Evolutionary conservation across 2,329 filamentous ascomycete species (phyloP), one percentile per base, ranked within the genome.

Genomic region (Cercospora beticola): DNA sequence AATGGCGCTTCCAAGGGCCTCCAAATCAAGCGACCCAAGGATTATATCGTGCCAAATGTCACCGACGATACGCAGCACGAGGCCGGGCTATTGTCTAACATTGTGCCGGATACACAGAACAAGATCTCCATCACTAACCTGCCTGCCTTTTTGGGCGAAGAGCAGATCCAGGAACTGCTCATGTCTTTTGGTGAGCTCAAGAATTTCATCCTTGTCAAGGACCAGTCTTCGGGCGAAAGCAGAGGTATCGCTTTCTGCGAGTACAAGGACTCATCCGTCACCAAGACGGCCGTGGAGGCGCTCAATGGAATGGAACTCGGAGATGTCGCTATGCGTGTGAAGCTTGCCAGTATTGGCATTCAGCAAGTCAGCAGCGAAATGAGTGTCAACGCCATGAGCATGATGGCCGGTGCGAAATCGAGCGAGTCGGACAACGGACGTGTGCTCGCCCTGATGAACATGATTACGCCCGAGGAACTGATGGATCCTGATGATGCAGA

Each of bases 171-270:
- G 49, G 95, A 98, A 82, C 87, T 99, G 21, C 85, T 99, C 6
- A 90, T 91, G 31, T 90, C 93, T 0, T 98, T 99, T 80, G 95
- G 95, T 71, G 92, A 94, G 78, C 87, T 98, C 57, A 97, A 97
- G 79, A 91, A 93, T 0, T 97, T 98, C 79, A 86, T 94, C 4
- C 82, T 99, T 58, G 94, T 95, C 66, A 97, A 96, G 78, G 94
- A 99, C 75, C 88, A 83, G 33, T 88, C 89, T 71, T 94, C 92
- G 1, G 93, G 94, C 65, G 92, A 97, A 81, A 73, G 69, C 33
- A 73, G 97, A 90, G 95, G 95, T 33, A 93, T 99, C 75, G 94
- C 94, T 0, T 99, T 99, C 83, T 97, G 93, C 81, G 96, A 99
- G 81, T 99, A 97, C 75, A 85, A 87, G 64, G 93, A 98, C 70